These are phyloP conservation scores for Tricholomella constricta DNA, from an alignment of 768 basidiomycete species.

Conservation along the genomic window DNA sequence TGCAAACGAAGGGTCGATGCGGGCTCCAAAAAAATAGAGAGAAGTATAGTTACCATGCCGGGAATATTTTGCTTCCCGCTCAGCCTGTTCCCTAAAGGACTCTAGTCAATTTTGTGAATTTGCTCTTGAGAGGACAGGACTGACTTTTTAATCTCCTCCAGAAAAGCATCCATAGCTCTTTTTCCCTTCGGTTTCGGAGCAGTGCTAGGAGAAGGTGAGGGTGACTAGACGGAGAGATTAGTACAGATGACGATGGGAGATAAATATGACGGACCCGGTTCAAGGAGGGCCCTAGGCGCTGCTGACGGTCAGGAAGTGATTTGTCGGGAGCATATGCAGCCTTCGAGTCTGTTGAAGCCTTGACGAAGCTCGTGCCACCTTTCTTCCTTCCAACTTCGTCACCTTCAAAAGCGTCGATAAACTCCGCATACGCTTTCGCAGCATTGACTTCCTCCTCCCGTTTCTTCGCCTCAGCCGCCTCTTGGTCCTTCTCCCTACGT, in stretches of 20 bases:
- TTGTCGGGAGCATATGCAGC: constrained; percentile 46
- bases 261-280: constrained; percentile 15
- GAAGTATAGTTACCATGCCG: constrained; percentile 50
- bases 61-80: constrained; percentile 83
- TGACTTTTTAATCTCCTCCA: constrained; percentile 95
- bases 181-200: constrained; percentile 85
- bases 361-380: constrained; percentile 58
- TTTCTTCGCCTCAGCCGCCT: constrained; percentile 88
- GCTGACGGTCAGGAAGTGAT: constrained; percentile 22
- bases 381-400: constrained; percentile 57
- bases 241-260: constrained; percentile 1
- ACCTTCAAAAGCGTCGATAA: constrained; percentile 81
- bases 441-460: constrained; percentile 81
- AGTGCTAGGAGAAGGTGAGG: constrained; percentile 53
- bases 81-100: constrained; percentile 81
- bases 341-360: constrained; percentile 57
- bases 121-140: constrained; percentile 12
- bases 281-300: constrained; percentile 6
- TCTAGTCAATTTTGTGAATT: constrained; percentile 8
- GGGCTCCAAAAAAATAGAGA: neutral
- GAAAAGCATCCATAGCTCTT: constrained; percentile 93
- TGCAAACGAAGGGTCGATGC: constrained; percentile 20
- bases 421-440: constrained; percentile 81
- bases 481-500: constrained; percentile 88
- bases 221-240: constrained; percentile 37